Evolutionary conservation across 2,329 filamentous ascomycete genomes (phyloP), one percentile per base, ranked within the genome.

Genomic region (Mollisiaceae sp.): DNA sequence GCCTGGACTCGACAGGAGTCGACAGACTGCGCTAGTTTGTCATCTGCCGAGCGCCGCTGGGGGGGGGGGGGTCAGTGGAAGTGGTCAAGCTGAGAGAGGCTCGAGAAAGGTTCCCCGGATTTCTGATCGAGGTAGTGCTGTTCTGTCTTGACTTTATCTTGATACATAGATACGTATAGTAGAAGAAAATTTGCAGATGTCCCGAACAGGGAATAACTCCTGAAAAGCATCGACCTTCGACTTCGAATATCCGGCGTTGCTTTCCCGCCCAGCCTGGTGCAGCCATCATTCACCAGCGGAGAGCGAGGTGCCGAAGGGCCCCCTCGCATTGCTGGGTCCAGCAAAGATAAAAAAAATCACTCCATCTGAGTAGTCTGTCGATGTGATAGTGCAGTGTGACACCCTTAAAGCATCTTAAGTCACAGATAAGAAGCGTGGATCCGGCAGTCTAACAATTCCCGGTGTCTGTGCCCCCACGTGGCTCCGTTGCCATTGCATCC

Each of bases 41-140:
- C 45, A 61, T 61, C 43, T 54, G 18, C 59, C 45, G 59, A 54
- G n/a, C 18, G 20, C 41, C 27, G 58, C 47, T n/a, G n/a, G n/a
- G n/a, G n/a, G n/a, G n/a, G n/a, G n/a, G 11, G 47, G 47, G 24
- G 8, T 50, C 18, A 50, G n/a, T 50, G 45, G 12, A 6, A 50
- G n/a, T 50, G 45, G 12, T 50, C n/a, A n/a, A 27, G 20, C 2
- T 27, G 32, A 38, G 12, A 14, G n/a, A n/a, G n/a, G n/a, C n/a
- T n/a, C n/a, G n/a, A n/a, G n/a, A n/a, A n/a, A n/a, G 20, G 35
- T 38, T 39, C 55, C 55, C 55, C 55, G 55, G 55, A 39, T 57
- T 57, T 39, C 52, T 8, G 8, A 20, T 35, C 24, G 52, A 35
- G 27, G 24, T 36, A 4, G 20, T n/a, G 20, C 20, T 50, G 14